phyloP scores from a whole-genome alignment of 2,329 filamentous ascomycete species.

The Penicillium oxalicum region DNA sequence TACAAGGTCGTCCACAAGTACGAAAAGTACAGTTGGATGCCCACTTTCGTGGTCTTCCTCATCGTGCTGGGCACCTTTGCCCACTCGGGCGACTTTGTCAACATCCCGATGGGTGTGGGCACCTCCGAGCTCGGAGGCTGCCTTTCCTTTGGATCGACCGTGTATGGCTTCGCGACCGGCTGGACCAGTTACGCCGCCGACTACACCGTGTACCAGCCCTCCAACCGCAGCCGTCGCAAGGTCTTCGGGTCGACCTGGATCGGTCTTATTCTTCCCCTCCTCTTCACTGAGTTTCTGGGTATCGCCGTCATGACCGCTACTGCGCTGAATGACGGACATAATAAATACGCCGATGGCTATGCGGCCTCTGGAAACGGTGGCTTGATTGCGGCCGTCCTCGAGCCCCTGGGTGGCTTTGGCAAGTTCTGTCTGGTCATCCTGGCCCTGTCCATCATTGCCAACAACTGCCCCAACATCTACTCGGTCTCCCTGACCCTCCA shows the following conservation, averaged over 20 bases:
- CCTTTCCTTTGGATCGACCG: conserved; percentile 60
- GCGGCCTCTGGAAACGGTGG: conserved; percentile 56
- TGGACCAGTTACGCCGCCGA: conserved; percentile 73
- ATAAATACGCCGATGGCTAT: conserved; percentile 54
- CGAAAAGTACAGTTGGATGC: conserved; percentile 70
- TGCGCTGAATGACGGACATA: conserved; percentile 47
- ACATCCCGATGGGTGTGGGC: conserved; percentile 56
- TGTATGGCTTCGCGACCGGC: conserved; percentile 64
- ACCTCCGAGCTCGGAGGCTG: conserved; percentile 55
- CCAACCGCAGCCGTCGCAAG: conserved; percentile 51
- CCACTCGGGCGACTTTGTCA: conserved; percentile 59
- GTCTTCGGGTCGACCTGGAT: conserved; percentile 65
- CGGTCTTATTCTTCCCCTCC: conserved; percentile 64
- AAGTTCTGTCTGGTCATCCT: conserved; percentile 65
- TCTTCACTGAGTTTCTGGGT: conserved; percentile 69
- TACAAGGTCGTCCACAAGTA: conserved; percentile 72
- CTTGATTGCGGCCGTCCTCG: conserved; percentile 59
- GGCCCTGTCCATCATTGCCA: conserved; percentile 61
- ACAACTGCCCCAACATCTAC: conserved; percentile 69
- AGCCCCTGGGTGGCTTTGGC: conserved; percentile 61
- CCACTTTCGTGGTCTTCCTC: conserved; percentile 66
- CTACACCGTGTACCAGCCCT: conserved; percentile 73
- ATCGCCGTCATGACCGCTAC: conserved; percentile 64
- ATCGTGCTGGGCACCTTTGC: conserved; percentile 64
- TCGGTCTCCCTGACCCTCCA: conserved; percentile 63